Base-by-base conservation (phyloP, 1,139 yeast genomes). In the Lodderomyces beijingensis region DNA sequence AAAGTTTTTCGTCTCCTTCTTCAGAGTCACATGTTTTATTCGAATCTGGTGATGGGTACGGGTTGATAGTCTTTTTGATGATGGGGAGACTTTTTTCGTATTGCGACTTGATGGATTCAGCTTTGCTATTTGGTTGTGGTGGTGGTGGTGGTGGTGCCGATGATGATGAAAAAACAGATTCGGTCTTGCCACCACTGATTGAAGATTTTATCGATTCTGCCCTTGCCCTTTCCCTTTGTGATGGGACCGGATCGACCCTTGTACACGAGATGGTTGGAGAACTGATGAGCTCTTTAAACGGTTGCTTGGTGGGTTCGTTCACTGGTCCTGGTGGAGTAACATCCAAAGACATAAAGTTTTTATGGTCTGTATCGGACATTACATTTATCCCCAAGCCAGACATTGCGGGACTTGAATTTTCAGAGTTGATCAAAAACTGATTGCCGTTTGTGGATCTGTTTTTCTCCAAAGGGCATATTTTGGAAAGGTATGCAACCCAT, bases 391-490 rank as follows among this genome's bases (percentile, higher is more conserved):
- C 21, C 10, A 8, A 10, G 7, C 21, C 21, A 8, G 9, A 10
- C 10, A 7, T 19, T 19, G 7, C 10, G 7, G 7, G 9, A 8
- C 10, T 10, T 19, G 9, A 7, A 19, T 19, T 19, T 19, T 19
- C 21, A 13, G 56, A 41, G 24, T 51, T 47, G 16, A 59, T 43
- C 27, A 57, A 42, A 32, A 58, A 58, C 3, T 36, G 36, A 14
- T 23, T 23, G 6, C 51, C 46, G 29, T 45, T 44, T 3, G 48
- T 28, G 15, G 60, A 49, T 17, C 50, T 42, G 16, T 50, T 47
- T 27, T 45, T 41, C 34, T 55, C 59, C 33, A 51, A 46, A 0
- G 69, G 69, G 44, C 60, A 64, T 6, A 64, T 57, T 3, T 32
- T 29, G 10, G 56, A 43, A 32, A 64, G 49, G 40, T 55, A 58